A percentile compares a stretch with the other conserved stretches of the same genome.
Evolutionary conservation across 805 yeast species (phyloP).

Genomic region (Torulaspora maleeae): DNA sequence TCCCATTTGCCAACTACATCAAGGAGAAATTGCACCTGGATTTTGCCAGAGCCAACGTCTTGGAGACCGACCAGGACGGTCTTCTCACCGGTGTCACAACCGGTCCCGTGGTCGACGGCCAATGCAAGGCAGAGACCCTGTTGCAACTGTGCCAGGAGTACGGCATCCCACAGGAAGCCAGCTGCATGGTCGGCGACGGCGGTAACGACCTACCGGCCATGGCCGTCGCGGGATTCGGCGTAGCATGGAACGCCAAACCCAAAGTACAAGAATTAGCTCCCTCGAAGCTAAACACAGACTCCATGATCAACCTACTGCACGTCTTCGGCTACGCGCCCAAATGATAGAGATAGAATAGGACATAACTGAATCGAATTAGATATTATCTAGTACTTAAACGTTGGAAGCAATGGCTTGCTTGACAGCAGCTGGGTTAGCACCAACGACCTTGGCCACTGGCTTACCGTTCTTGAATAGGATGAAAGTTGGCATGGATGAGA

Average conservation of each 20-base stretch:
- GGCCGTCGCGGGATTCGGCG: conserved; percentile 85
- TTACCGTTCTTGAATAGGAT: conserved; percentile 80
- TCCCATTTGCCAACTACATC: conserved; percentile 78
- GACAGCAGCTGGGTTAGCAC: conserved; percentile 85
- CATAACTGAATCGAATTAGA: background rate
- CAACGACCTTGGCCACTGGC: conserved; percentile 73
- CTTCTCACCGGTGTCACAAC: conserved; percentile 67
- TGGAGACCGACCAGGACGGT: conserved; percentile 44
- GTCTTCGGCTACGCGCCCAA: conserved; percentile 59
- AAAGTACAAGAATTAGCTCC: conserved; percentile 83
- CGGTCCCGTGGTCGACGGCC: conserved; percentile 85
- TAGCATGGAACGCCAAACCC: conserved; percentile 98
- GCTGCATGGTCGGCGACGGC: conserved; percentile 93
- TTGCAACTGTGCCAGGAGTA: conserved; percentile 55
- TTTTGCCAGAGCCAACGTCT: conserved; percentile 81
- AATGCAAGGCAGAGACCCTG: conserved; percentile 70
- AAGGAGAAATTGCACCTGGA: conserved; percentile 65
- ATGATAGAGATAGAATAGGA: conserved; percentile 1
- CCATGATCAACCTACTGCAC: conserved; percentile 71
- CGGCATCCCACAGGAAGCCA: conserved; percentile 45
- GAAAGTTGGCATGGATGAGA: conserved; percentile 62
- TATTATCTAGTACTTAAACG: conserved; percentile 35
- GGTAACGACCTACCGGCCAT: conserved; percentile 94
- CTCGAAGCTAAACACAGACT: conserved; percentile 65
- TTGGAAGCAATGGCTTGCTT: conserved; percentile 58